phyloP scores from a whole-genome alignment of 208 protist species.

The Acanthamoeba culbertsoni region DNA sequence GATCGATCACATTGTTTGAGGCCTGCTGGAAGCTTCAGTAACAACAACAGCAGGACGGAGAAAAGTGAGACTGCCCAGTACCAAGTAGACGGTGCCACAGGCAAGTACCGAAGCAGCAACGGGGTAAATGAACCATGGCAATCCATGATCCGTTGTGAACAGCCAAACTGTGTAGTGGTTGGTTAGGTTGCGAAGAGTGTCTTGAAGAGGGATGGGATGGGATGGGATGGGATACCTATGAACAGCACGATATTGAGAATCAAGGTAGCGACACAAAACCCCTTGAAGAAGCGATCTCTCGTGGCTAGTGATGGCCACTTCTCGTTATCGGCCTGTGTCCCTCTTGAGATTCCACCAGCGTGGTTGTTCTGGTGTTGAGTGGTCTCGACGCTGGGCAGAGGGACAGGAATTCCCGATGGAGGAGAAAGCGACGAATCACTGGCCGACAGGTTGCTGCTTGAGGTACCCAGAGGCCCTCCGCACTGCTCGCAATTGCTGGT shows the following conservation, averaged over 20 bases:
- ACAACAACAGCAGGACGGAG: background rate
- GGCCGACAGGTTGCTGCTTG: background rate
- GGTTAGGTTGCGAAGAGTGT: background rate
- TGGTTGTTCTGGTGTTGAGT: background rate
- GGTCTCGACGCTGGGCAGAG: background rate
- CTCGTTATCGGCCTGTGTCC: background rate
- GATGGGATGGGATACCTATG: background rate
- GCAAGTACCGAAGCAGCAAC: background rate
- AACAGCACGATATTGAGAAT: background rate
- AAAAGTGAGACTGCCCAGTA: background rate
- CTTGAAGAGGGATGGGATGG: background rate
- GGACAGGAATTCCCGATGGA: too few relatives aligned
- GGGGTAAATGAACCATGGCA: constrained; percentile 41
- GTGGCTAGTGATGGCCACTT: background rate
- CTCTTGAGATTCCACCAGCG: background rate
- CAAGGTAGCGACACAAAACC: background rate
- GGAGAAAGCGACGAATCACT: background rate
- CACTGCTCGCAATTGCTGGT: background rate
- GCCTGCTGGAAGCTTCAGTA: background rate
- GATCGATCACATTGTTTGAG: background rate
- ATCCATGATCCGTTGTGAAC: background rate
- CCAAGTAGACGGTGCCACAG: background rate
- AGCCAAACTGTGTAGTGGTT: background rate
- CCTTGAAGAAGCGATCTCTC: background rate
- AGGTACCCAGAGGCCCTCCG: background rate